Evolutionary conservation across 2,329 filamentous ascomycete species (phyloP), one percentile per base, ranked within the genome.

Genomic region (Ophiocordyceps camponoti-rufipedis): DNA sequence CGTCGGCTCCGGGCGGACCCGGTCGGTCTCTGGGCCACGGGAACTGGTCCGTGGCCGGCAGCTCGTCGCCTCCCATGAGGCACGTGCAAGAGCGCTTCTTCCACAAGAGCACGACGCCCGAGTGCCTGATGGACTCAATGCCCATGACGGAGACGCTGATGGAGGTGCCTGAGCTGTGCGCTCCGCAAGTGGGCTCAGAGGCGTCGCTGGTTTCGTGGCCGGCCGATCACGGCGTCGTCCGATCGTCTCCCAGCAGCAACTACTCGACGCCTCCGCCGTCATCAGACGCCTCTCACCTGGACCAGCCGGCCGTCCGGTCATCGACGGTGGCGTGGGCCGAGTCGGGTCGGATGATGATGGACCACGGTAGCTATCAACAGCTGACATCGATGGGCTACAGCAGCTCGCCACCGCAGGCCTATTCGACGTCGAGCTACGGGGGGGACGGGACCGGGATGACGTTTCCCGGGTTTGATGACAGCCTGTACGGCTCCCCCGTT

Each of bases 161-260:
- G 28, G 49, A 50, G 12, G 49, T 49, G 10, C 46, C 48, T 4
- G 47, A 46, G 12, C 44, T 54, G 23, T 53, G 51, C 42, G 53
- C 58, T 29, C 13, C 41, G 23, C 23, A 32, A 10, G 42, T 44
- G 31, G 32, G 42, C 18, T 33, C 42, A 2, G 42, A 44, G 10
- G n/a, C 35, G 31, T 33, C 42, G 6, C 11, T 44, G 16, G 41
- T 52, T 9, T 38, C 52, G 28, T 62, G 58, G 54, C 58, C 59
- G 32, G 67, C 68, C 28, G 55, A 53, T 43, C 62, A 68, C 9
- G 59, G 59, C 5, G 65, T 67, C 58, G 53, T 61, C 4, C 69
- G 68, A 4, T 69, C 69, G 12, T 58, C 65, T n/a, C 61, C 68
- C 8, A 66, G 66, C 41, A 71, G 68, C 54, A 60, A 58, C 23